phyloP scores from a whole-genome alignment of 257 asterid genomes.

The Solanum dulcamara region DNA sequence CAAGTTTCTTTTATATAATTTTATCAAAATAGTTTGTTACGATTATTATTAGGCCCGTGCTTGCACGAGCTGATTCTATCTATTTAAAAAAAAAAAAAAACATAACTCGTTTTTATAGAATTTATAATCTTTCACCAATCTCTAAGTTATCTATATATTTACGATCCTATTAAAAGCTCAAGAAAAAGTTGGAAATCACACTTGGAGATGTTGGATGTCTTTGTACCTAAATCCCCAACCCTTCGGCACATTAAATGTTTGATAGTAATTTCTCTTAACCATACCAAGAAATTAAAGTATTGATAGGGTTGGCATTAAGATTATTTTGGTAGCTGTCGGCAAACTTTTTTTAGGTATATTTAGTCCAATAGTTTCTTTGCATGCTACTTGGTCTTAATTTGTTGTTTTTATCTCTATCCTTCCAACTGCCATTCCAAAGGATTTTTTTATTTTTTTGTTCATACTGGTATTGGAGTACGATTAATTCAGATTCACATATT shows the following conservation, averaged over 20 bases:
- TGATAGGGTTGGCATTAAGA: background rate
- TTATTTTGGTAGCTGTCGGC: background rate
- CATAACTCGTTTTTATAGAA: background rate
- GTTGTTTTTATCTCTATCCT: background rate
- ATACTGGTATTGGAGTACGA: background rate
- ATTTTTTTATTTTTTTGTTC: accelerated
- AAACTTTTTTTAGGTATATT: background rate
- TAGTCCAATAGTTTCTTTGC: background rate
- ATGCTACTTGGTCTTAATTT: background rate
- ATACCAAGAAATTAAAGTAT: background rate
- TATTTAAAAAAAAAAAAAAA: background rate
- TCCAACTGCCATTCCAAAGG: background rate
- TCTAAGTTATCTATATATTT: background rate
- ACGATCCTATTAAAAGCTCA: background rate
- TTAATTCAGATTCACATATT: background rate
- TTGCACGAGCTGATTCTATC: background rate
- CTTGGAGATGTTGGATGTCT: background rate
- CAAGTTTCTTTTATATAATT: no score
- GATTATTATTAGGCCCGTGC: background rate
- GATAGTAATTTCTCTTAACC: background rate
- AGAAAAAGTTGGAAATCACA: background rate
- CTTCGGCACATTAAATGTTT: background rate
- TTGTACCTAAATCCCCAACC: background rate
- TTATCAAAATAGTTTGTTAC: no score
- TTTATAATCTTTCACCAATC: background rate